Evolutionary conservation across 768 basidiomycete genomes (phyloP), one percentile per base, ranked within the genome.

Genomic region (Nidularia pulvinata): DNA sequence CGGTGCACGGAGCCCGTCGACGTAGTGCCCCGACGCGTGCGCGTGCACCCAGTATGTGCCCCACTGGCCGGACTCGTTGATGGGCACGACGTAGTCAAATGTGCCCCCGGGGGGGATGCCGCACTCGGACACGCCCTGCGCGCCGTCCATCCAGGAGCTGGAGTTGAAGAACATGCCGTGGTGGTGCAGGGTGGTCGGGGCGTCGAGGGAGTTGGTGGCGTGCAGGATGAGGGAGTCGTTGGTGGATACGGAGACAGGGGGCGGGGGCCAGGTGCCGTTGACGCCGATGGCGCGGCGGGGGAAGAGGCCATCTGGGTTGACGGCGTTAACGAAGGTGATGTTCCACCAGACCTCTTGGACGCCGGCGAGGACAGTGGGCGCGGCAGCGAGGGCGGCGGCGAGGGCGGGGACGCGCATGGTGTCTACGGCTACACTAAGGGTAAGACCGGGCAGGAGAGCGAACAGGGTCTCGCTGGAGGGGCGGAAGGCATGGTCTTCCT

Each of bases 131-230:
- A 94, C 84, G 5, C 79, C 84, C 33, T 82, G 69, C 0, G 96
- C 93, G 36, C 96, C 96, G 67, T 98, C 96, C 77, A 87, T 88
- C 86, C 91, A 97, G 14, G 84, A 81, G 0, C 89, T 81, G 1
- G 82, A 79, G 66, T 95, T 95, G 78, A 97, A 94, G 73, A 85
- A 94, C 88, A 96, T 92, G 57, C 96, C 96, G 70, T 97, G 95
- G 64, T 95, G 89, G 67, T 98, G 96, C 13, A 98, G 72, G 0
- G 87, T 79, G 0, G 89, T 81, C 0, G 86, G 80, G 30, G 73
- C 58, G 51, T 88, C 84, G 52, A 95, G 68, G 2, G 80, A 81
- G 68, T 95, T 94, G 32, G 75, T 75, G 5, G 86, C 84, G 65
- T 98, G 95, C 0, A 98, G 78, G 30, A 89, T 61, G 33, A 97